Base-by-base conservation (phyloP, 2,329 filamentous ascomycete species). In the Aspergillus unguis region DNA sequence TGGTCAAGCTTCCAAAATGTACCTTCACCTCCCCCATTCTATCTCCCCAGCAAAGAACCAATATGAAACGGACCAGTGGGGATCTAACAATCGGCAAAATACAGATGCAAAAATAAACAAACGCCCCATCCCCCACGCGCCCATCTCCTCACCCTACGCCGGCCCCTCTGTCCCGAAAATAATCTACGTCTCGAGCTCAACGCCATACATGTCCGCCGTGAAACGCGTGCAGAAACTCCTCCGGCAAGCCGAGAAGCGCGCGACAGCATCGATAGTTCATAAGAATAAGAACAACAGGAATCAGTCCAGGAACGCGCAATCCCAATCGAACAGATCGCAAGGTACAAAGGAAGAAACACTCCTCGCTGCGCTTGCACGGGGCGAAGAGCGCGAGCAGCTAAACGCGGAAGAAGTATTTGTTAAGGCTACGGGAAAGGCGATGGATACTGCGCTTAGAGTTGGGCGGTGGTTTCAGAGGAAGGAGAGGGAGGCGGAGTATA, bases 401-500 rank as follows among this genome's bases (percentile, higher is more conserved):
- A 58, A 59, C 6, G 61, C 61, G 47, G 81, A 84, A 58, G 74
- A 77, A 42, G 77, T 85, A 1, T 73, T 79, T 56, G 62, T 85
- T 28, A 85, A 84, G 63, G 83, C 79, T 4, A 83, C 80, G 7
- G 83, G 82, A 4, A 75, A 78, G 46, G 83, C 83, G 35, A 84
- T 85, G 57, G 72, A 77, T 52, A 78, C 80, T 64, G 81, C 79
- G 10, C 63, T 85, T 65, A 74, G 75, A 37, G 60, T 85, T 26
- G 82, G 75, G 1, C 64, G 78, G 45, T 82, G 76, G 75, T 85
- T 86, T 59, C 76, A 80, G 64, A 74, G 77, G 51, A 74, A 32
- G 17, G 48, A 17, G 47, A 37, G 80, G 58, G 73, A 69, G 38
- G 73, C 75, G 48, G 67, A 71, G 55, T 84, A 77, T 64, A 63